Evolutionary conservation across 176 grass and related monocot species (phyloP), one percentile per base, ranked within the genome.

Genomic region (Echinochloa phyllopogon): DNA sequence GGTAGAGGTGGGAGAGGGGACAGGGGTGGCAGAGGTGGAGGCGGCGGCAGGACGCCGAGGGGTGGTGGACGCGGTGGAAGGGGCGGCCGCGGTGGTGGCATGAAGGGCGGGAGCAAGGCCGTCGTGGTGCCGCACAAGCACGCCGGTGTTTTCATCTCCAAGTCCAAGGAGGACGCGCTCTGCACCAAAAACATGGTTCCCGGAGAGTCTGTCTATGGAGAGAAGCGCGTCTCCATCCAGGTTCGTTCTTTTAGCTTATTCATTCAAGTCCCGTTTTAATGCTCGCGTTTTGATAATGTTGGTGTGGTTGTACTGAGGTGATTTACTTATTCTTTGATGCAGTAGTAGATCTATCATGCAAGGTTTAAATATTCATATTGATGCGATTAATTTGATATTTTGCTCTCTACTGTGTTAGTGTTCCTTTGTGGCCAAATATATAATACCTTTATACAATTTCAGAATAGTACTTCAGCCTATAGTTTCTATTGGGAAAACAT

Each of bases 101-200:
- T 98, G 93, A 94, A 81, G 76, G 93, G 96, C 43, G 96, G 96
- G 8, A 86, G 91, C 75, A 98, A 85, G 87, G 93, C 93, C 2
- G 87, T 94, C 15, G 96, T 98, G 0, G 80, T 86, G 58, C 83
- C 87, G 16, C 96, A 98, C 65, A 95, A 94, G 75, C 93, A 95
- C 85, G 91, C 86, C 21, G 96, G 96, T 2, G 83, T 98, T 21
- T 98, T 98, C 88, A 87, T 98, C 57, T 88, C 93, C 23, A 95
- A 95, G 76, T 86, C 87, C 33, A 98, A 98, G 85, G 96, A 98
- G 78, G 96, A 98, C 45, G 96, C 94, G 27, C 94, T 97, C 80
- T 97, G 94, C 89, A 98, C 96, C 1, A 95, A 92, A 93, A 98
- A 98, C 65, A 81, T 98, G 93, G 96, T 79, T 3, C 4, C 87